Percentiles rank a stretch among this genome's conserved stretches.
These are phyloP conservation scores for Panicum miliaceum DNA, from an alignment of 176 grass and related monocot genomes.

Conservation along the genomic window DNA sequence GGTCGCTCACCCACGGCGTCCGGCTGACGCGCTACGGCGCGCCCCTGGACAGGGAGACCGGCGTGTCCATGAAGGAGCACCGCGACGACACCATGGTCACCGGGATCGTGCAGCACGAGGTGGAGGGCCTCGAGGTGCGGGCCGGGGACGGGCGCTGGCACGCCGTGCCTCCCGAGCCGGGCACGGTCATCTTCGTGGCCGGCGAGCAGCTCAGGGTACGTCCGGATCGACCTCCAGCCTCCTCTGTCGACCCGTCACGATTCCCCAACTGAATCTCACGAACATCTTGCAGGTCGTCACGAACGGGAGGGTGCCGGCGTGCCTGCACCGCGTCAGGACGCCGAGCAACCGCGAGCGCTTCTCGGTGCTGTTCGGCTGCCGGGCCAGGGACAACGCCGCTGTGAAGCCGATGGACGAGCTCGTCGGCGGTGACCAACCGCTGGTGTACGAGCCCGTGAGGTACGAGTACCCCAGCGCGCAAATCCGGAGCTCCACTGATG, in stretches of 20 bases:
- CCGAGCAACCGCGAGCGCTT: conserved; percentile 27
- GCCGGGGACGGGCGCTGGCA: conserved; percentile 23
- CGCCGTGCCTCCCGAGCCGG: background rate
- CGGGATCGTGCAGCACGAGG: conserved; percentile 42
- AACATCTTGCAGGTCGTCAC: background rate
- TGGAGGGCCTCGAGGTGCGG: conserved; percentile 41
- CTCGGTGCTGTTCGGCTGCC: conserved; percentile 3
- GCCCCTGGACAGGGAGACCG: background rate
- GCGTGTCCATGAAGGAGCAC: conserved; percentile 36
- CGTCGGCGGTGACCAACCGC: background rate
- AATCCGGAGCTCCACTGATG: background rate
- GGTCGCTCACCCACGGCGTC: background rate
- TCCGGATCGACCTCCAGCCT: background rate
- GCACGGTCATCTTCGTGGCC: conserved; percentile 14
- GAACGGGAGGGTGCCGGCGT: conserved; percentile 33
- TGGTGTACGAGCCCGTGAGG: background rate
- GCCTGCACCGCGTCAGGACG: conserved; percentile 43
- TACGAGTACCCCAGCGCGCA: background rate
- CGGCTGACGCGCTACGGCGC: conserved; percentile 34
- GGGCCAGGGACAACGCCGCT: background rate
- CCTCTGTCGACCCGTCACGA: too few species aligned
- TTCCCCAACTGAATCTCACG: background rate
- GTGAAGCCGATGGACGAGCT: conserved; percentile 32
- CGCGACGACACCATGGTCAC: conserved; percentile 35
- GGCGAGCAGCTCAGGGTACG: conserved; percentile 31